Evolutionary conservation across 331 rosid genomes (phyloP).

Genomic region (Pyracantha coccinea): DNA sequence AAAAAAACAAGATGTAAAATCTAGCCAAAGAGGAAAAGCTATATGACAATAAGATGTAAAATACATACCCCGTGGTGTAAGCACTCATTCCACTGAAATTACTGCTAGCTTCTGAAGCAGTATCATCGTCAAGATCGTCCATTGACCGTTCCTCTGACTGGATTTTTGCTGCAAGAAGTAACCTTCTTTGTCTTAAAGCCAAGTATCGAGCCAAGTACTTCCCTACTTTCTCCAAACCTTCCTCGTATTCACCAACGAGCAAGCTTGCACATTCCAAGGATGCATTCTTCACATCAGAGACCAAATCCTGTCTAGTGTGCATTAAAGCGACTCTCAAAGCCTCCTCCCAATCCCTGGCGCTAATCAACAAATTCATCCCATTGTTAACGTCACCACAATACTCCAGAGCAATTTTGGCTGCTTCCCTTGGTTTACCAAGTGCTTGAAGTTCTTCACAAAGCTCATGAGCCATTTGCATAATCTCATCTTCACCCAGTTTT

Average conservation of each 20-base stretch:
- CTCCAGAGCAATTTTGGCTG: conserved; percentile 87
- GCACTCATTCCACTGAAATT: conserved; percentile 98
- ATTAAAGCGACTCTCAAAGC: conserved; percentile 71
- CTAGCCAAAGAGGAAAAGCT: background rate
- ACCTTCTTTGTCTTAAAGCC: conserved; percentile 92
- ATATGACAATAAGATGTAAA: conserved; percentile 1
- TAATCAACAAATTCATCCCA: conserved; percentile 64
- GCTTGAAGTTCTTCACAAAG: conserved; percentile 98
- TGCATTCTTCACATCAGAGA: conserved; percentile 54
- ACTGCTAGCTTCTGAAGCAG: conserved; percentile 90
- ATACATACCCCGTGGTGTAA: conserved; percentile 81
- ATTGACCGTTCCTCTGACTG: conserved; percentile 61
- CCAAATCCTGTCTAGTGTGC: conserved; percentile 66
- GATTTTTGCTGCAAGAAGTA: conserved; percentile 83
- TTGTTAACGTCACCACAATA: conserved; percentile 67
- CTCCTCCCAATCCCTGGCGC: conserved; percentile 94
- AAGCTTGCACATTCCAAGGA: conserved; percentile 73
- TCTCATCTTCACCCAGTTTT: conserved; percentile 61
- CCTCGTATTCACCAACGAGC: conserved; percentile 65
- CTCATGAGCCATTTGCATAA: conserved; percentile 58
- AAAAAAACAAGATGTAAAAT: background rate
- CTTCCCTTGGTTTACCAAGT: conserved; percentile 88
- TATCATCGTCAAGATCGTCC: conserved; percentile 73
- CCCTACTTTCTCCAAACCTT: conserved; percentile 88
- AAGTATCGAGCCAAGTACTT: conserved; percentile 90